These are phyloP conservation scores for Ustilago crameri DNA, from an alignment of 1,284 basidiomycete species.

Conservation along the genomic window DNA sequence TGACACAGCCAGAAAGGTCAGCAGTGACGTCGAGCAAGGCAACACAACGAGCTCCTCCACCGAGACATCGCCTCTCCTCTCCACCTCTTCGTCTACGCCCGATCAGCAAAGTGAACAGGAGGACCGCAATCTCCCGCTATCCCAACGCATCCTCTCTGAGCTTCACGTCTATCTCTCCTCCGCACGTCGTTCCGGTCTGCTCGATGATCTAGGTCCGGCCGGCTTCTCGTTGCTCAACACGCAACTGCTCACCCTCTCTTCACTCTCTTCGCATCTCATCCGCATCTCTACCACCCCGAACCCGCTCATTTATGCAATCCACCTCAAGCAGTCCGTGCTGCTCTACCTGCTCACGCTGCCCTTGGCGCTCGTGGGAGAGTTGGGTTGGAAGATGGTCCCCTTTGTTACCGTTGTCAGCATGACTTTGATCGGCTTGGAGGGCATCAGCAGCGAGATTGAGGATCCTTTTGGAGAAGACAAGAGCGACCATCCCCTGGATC, in stretches of 20 bases:
- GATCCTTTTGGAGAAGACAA: constrained; percentile 75
- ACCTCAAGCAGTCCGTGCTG: constrained; percentile 84
- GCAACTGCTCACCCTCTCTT: constrained; percentile 76
- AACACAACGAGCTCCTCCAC: not conserved
- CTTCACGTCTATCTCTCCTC: constrained; percentile 41
- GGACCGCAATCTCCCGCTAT: not conserved
- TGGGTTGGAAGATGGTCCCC: constrained; percentile 76
- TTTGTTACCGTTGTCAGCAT: constrained; percentile 79
- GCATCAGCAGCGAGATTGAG: constrained; percentile 89
- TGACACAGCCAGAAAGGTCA: not conserved
- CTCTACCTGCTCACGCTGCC: constrained; percentile 36
- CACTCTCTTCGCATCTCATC: constrained; percentile 85
- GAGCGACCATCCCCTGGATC: constrained; percentile 43
- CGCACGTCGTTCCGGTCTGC: constrained; percentile 25
- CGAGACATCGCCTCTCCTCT: constrained; percentile 12
- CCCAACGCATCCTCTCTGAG: constrained; percentile 35
- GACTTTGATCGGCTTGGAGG: constrained; percentile 91
- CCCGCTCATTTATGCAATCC: constrained; percentile 76
- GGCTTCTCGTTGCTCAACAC: constrained; percentile 38
- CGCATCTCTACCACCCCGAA: constrained; percentile 69
- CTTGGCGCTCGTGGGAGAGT: constrained; percentile 29
- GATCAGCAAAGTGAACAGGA: not conserved
- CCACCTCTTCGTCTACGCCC: not conserved
- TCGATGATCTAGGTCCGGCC: constrained; percentile 48
- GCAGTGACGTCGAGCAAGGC: constrained; percentile 5